Conservation (phyloP, 352 stramenopile species). For the Phytophthora sojae region DNA sequence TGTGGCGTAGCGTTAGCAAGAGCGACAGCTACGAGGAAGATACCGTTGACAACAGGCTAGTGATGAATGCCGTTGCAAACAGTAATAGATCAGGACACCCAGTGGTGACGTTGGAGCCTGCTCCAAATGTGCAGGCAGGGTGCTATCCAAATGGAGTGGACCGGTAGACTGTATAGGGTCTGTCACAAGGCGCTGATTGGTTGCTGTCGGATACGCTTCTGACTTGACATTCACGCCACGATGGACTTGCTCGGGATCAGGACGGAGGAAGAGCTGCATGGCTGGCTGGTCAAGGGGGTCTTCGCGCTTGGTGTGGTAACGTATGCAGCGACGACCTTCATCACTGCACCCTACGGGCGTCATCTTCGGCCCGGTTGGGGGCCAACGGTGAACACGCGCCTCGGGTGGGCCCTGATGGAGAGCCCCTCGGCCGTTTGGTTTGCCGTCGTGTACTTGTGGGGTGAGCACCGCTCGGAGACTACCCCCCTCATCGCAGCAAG, state of each 20-base stretch:
- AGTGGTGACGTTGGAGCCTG: background rate
- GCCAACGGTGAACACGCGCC: slow-evolving; percentile 54
- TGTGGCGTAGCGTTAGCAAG: background rate
- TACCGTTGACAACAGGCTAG: background rate
- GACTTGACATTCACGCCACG: background rate
- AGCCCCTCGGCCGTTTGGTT: slow-evolving; percentile 72
- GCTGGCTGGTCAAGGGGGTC: slow-evolving; percentile 57
- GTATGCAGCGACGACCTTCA: slow-evolving; percentile 52
- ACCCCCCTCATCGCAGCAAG: slow-evolving; percentile 57
- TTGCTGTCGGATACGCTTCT: background rate
- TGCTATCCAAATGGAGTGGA: background rate
- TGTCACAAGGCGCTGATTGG: slow-evolving; percentile 15
- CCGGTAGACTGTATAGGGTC: background rate
- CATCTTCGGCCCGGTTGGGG: slow-evolving; percentile 66
- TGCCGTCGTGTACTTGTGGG: slow-evolving; percentile 52
- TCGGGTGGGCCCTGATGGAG: slow-evolving; percentile 84
- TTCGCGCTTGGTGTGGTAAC: slow-evolving; percentile 67
- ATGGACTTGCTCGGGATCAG: slow-evolving; percentile 34
- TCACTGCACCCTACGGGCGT: slow-evolving; percentile 74
- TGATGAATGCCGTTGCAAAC: background rate
- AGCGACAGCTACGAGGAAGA: background rate
- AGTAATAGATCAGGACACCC: background rate
- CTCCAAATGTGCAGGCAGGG: background rate
- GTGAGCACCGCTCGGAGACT: slow-evolving; percentile 42
- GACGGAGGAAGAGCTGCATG: slow-evolving; percentile 58